Evolutionary conservation across 257 asterid genomes (phyloP), one percentile per base, ranked within the genome.

Genomic region (Catharanthus roseus): DNA sequence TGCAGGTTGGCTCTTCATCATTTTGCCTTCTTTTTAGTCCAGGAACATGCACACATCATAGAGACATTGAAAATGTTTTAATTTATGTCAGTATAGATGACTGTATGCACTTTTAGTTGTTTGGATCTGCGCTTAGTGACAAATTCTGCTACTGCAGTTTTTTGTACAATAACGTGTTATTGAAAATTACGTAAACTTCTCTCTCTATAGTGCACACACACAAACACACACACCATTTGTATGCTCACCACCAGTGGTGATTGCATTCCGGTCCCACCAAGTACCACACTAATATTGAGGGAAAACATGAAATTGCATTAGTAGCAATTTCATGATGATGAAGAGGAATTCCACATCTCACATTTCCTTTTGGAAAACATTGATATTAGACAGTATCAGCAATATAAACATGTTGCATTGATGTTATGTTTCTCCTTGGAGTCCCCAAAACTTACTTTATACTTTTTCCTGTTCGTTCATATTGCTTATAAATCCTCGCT

Each of bases 1-100:
- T 75, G 92, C 96, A 77, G 98, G 97, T 87, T 60, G 33, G 54
- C 23, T 29, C 70, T 51, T 33, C 33, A 26, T 10, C 62, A 18
- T 53, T 31, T 49, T 31, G 38, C 4, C 53, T 10, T 66, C n/a
- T 19, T 61, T 51, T 44, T 28, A 28, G 9, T 5, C 24, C 41
- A 63, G 65, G 45, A 36, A 19, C 39, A 45, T 26, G 24, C 11
- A 10, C 11, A 45, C 53, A 42, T 41, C 12, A 3, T 33, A 4
- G 36, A 18, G 34, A 45, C 26, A 24, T 55, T 13, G 21, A 18
- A 57, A 18, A 47, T 18, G 8, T 1, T 1, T n/a, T n/a, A n/a
- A n/a, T n/a, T n/a, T n/a, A n/a, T n/a, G 41, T 7, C 7, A 2
- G 41, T 7, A 33, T 16, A 28, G 12, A 61, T 28, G 29, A n/a